Evolutionary conservation across 2,329 filamentous ascomycete genomes (phyloP).

Genomic region (Colletotrichum viniferum): DNA sequence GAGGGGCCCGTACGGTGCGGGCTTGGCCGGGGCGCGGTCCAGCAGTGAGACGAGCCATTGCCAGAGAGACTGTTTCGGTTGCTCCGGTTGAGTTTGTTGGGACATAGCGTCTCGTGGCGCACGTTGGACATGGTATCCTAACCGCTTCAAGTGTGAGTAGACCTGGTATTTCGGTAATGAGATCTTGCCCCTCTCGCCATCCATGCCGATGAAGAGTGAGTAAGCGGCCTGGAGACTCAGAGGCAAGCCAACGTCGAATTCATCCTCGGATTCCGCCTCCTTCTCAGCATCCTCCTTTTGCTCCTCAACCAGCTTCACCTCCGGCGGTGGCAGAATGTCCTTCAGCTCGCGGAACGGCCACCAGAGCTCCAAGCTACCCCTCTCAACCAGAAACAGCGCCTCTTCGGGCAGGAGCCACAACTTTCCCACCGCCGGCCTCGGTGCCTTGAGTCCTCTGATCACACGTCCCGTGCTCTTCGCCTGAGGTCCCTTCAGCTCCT

Average conservation of each 20-base stretch:
- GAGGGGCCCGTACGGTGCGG: conserved; percentile 56
- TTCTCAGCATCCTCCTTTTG: conserved; percentile 28
- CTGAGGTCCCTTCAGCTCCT: conserved; percentile 73
- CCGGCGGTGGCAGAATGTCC: conserved; percentile 46
- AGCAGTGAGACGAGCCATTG: conserved; percentile 60
- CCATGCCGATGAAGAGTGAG: conserved; percentile 77
- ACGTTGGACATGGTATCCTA: conserved; percentile 81
- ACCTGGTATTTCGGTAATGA: conserved; percentile 85
- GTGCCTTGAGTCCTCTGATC: conserved; percentile 58
- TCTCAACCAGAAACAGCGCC: conserved; percentile 85
- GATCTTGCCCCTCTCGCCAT: conserved; percentile 64
- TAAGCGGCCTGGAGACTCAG: conserved; percentile 93
- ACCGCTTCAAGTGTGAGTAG: conserved; percentile 81
- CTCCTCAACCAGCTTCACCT: conserved; percentile 25
- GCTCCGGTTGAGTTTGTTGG: not conserved
- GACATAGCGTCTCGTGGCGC: conserved; percentile 49
- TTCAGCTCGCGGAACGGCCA: conserved; percentile 70
- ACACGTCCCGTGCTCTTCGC: conserved; percentile 78
- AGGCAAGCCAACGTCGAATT: conserved; percentile 71
- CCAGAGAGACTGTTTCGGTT: conserved; percentile 42
- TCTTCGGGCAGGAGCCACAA: conserved; percentile 92
- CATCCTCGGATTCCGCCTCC: conserved; percentile 40
- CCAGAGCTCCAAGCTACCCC: conserved; percentile 85
- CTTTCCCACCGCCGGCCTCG: conserved; percentile 57
- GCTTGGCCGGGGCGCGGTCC: conserved; percentile 27